Percentiles rank a stretch among this genome's conserved stretches.
phyloP scores from a whole-genome alignment of 2,329 filamentous ascomycete genomes.

The Diaporthe velutina region DNA sequence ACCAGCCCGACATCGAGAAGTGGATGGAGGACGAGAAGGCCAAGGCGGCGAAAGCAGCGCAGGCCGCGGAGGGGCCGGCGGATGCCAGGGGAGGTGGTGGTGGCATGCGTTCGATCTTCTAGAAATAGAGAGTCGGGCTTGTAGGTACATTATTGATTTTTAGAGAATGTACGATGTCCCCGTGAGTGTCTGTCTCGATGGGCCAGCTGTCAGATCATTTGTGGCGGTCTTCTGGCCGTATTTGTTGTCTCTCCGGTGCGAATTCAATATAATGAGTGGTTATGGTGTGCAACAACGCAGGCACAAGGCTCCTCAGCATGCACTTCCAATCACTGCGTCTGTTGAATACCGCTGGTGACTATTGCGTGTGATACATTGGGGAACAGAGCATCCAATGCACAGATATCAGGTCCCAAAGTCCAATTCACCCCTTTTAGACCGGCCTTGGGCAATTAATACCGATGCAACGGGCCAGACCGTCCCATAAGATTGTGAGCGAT shows the following conservation, averaged over 20 bases:
- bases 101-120: not conserved
- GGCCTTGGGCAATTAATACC: not conserved
- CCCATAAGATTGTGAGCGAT: not conserved
- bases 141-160: not conserved
- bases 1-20: constrained; percentile 55
- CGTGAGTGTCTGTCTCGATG: not conserved
- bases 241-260: not conserved
- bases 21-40: constrained; percentile 48
- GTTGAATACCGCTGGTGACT: not conserved
- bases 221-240: too few species aligned
- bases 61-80: not conserved
- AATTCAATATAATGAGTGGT: not conserved
- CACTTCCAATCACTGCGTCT: not conserved
- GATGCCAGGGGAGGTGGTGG: not conserved
- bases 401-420: not conserved
- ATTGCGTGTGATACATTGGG: too few species aligned
- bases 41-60: not conserved
- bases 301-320: not conserved
- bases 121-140: too few species aligned
- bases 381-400: not conserved
- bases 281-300: not conserved
- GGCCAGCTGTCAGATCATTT: not conserved
- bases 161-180: constrained; percentile 5
- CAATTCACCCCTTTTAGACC: too few species aligned
- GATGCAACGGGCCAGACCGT: not conserved